phyloP scores from a whole-genome alignment of 148 eudicot species.

The Spergularia marina region DNA sequence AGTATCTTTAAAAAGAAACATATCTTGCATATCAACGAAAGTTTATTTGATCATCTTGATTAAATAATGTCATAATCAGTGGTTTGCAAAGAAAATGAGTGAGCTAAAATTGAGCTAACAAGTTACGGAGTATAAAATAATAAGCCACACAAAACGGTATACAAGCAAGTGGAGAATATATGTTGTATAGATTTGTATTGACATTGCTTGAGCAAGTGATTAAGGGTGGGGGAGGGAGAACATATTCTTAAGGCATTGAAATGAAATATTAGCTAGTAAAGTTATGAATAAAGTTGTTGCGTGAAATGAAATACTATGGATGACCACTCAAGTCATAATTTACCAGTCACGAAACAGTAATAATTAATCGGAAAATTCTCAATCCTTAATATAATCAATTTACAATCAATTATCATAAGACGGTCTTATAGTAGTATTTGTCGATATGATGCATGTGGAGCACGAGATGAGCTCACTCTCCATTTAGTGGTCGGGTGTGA shows the following conservation, averaged over 20 bases:
- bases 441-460: too few species aligned
- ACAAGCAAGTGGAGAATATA: slow-evolving; percentile 21
- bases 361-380: too few species aligned
- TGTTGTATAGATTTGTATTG: slow-evolving; percentile 2
- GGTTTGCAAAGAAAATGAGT: neutral
- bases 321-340: neutral
- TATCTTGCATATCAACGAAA: neutral
- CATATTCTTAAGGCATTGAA: slow-evolving; percentile 2
- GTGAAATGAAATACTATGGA: neutral
- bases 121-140: neutral
- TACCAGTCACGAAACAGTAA: neutral
- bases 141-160: neutral
- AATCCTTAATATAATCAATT: neutral
- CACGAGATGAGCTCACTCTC: too few species aligned
- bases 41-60: neutral
- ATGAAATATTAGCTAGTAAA: neutral
- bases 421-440: too few species aligned
- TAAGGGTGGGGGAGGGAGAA: slow-evolving; percentile 8
- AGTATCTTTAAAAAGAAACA: too few species aligned
- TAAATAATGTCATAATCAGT: neutral
- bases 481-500: too few species aligned
- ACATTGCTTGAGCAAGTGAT: slow-evolving; percentile 16
- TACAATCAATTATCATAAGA: neutral
- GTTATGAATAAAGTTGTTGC: neutral
- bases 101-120: neutral